These are phyloP conservation scores for Naganishia onofrii DNA, from an alignment of 768 basidiomycete genomes.

Conservation along the genomic window DNA sequence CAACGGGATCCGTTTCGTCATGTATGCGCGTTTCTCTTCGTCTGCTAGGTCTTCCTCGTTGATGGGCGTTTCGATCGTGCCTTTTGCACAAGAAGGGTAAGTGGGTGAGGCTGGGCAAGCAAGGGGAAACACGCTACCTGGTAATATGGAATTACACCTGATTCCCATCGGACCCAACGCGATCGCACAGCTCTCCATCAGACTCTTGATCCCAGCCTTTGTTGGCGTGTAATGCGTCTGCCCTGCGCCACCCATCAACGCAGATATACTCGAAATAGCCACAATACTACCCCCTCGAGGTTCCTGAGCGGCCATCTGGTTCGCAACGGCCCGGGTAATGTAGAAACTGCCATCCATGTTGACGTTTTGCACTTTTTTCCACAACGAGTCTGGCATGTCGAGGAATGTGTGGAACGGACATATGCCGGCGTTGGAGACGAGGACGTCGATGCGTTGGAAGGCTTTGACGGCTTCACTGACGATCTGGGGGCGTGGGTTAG, in stretches of 20 bases:
- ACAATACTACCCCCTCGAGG: conserved; percentile 74
- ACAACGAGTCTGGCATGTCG: conserved; percentile 64
- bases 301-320: conserved; percentile 62
- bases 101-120: not conserved
- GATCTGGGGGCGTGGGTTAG: conserved; percentile 55
- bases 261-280: conserved; percentile 74
- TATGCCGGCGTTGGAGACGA: conserved; percentile 65
- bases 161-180: conserved; percentile 75
- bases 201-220: conserved; percentile 70
- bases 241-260: conserved; percentile 70
- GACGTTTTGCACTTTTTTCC: conserved; percentile 66
- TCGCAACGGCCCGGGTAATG: conserved; percentile 61
- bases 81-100: conserved; percentile 45
- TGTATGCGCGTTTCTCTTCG: conserved; percentile 61
- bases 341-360: conserved; percentile 77
- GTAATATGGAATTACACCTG: conserved; percentile 60
- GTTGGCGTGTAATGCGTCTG: conserved; percentile 80
- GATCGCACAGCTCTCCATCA: conserved; percentile 77
- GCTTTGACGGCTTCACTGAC: conserved; percentile 61
- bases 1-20: conserved; percentile 65
- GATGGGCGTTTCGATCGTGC: conserved; percentile 73
- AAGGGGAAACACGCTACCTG: conserved; percentile 46
- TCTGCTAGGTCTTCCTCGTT: conserved; percentile 72
- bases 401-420: conserved; percentile 76
- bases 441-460: conserved; percentile 65